Conservation (phyloP, 2,329 filamentous ascomycete species). For the Mariannaea elegans region DNA sequence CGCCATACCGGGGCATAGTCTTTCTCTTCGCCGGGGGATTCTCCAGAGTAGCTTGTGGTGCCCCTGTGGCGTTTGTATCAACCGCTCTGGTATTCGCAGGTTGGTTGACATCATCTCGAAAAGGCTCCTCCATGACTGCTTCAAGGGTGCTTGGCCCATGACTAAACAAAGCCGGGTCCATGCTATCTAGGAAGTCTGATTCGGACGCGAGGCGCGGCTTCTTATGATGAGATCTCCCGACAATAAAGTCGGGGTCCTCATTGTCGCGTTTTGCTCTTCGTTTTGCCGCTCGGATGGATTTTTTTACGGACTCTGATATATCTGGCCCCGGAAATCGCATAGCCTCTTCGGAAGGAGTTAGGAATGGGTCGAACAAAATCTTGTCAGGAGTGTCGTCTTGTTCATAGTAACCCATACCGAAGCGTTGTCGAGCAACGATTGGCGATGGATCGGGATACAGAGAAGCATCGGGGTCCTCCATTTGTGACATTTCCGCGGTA, state of each 20-base stretch:
- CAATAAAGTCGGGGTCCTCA: conserved; percentile 63
- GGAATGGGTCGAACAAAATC: conserved; percentile 68
- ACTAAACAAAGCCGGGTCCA: conserved; percentile 65
- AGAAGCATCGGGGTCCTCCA: conserved; percentile 43
- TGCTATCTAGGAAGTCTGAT: conserved; percentile 48
- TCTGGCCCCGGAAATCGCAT: conserved; percentile 55
- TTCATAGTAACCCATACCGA: conserved; percentile 70
- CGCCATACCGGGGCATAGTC: conserved; percentile 46
- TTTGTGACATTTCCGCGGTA: conserved; percentile 33
- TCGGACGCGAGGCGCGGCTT: conserved; percentile 45
- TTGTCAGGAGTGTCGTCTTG: conserved; percentile 65
- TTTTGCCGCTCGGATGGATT: conserved; percentile 62
- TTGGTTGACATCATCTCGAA: conserved; percentile 29
- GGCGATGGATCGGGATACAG: conserved; percentile 60
- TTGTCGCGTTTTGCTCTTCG: conserved; percentile 61
- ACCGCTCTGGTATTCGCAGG: conserved; percentile 18
- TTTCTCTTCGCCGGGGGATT: conserved; percentile 30
- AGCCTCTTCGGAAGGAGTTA: conserved; percentile 58
- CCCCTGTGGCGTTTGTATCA: conserved; percentile 15
- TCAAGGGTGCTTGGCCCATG: conserved; percentile 23
- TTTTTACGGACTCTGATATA: conserved; percentile 64
- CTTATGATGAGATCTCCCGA: conserved; percentile 54
- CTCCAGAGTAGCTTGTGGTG: conserved; percentile 14
- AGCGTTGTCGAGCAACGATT: conserved; percentile 55
- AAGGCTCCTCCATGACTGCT: conserved; percentile 31